These are phyloP conservation scores for Collybia mongolica DNA, from an alignment of 768 basidiomycete species.

Conservation along the genomic window DNA sequence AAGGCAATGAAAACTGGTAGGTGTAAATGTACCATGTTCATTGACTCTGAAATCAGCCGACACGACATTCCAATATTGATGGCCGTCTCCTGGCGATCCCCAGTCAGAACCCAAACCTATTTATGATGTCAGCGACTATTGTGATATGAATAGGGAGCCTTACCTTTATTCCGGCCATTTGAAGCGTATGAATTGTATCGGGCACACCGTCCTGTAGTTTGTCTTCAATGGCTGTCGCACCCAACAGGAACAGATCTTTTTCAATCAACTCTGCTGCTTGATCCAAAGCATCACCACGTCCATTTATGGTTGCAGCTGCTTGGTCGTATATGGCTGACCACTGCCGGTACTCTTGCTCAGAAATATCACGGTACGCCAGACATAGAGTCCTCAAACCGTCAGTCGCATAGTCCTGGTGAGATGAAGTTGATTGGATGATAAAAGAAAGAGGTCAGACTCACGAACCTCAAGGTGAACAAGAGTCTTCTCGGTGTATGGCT, in stretches of 20 bases:
- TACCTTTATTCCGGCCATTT: conserved; percentile 97
- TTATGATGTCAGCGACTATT: conserved; percentile 5
- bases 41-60: conserved; percentile 94
- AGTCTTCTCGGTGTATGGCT: conserved; percentile 84
- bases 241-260: conserved; percentile 87
- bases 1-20: not conserved
- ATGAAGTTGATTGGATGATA: conserved; percentile 3
- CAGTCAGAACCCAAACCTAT: conserved; percentile 96
- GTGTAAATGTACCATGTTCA: conserved; percentile 82
- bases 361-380: conserved; percentile 89
- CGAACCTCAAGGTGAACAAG: conserved; percentile 85
- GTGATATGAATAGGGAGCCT: not conserved
- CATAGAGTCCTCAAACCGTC: conserved; percentile 98
- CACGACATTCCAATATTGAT: conserved; percentile 99
- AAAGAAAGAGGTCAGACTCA: conserved; percentile 4
- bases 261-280: conserved; percentile 95
- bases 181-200: conserved; percentile 95
- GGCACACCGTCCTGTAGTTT: conserved; percentile 98
- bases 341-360: conserved; percentile 85
- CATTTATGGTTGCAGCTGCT: conserved; percentile 93
- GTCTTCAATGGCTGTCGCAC: conserved; percentile 98
- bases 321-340: conserved; percentile 89
- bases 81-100: conserved; percentile 97
- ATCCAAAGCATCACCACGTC: conserved; percentile 93
- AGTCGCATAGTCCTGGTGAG: conserved; percentile 84